phyloP scores from a whole-genome alignment of 2,329 filamentous ascomycete genomes.

The Colletotrichum abscissum region DNA sequence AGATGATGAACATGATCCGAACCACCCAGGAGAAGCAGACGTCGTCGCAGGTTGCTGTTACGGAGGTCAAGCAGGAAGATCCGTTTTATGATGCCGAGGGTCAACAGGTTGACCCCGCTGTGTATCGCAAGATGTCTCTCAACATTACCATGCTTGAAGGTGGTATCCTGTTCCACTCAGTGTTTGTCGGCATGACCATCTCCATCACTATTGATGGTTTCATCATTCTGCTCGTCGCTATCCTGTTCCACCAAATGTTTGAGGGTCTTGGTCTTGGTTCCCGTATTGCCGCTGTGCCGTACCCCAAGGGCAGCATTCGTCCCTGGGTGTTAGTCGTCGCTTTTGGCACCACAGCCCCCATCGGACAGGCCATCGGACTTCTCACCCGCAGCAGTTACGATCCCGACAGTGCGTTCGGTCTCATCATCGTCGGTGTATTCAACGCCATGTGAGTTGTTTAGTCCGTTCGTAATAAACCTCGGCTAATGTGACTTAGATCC shows the following conservation, averaged over 20 bases:
- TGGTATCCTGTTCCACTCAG: constrained; percentile 82
- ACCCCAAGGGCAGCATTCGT: constrained; percentile 64
- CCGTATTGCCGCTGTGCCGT: constrained; percentile 75
- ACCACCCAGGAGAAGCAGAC: constrained; percentile 45
- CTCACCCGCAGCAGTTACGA: constrained; percentile 68
- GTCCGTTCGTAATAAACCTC: accelerated
- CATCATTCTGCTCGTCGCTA: constrained; percentile 74
- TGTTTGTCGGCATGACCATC: constrained; percentile 80
- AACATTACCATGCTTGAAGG: constrained; percentile 82
- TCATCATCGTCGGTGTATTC: constrained; percentile 73
- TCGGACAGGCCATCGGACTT: constrained; percentile 80
- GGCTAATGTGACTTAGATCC: constrained; percentile 52
- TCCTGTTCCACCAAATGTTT: constrained; percentile 78
- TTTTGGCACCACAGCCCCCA: constrained; percentile 79
- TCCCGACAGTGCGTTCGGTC: constrained; percentile 70
- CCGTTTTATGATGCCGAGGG: constrained; percentile 57
- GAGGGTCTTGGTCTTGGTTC: constrained; percentile 77
- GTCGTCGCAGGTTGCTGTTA: constrained; percentile 45
- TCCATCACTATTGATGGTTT: constrained; percentile 77
- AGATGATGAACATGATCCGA: constrained; percentile 67
- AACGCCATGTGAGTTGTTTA: constrained; percentile 67
- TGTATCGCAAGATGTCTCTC: constrained; percentile 72
- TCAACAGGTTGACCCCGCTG: constrained; percentile 54
- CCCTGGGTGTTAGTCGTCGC: constrained; percentile 72
- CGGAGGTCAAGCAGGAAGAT: constrained; percentile 41